phyloP scores from a whole-genome alignment of 345 rosid species.

The Camelina laxa region DNA sequence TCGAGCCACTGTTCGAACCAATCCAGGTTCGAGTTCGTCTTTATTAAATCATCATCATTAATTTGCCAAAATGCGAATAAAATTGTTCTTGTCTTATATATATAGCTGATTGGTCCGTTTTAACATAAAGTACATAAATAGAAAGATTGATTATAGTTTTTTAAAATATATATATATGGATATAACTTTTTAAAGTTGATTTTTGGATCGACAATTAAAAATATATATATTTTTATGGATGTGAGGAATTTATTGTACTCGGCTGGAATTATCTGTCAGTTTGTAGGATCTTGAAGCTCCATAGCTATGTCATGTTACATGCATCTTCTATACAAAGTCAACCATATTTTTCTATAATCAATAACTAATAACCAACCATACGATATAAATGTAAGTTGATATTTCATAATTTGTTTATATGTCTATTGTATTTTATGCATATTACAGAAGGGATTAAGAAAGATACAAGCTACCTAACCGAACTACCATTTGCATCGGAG shows the following conservation, averaged over 20 bases:
- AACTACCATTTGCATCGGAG: conserved; percentile 58
- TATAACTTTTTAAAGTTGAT: conserved; percentile 34
- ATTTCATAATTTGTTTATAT: neutral
- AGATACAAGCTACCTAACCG: conserved; percentile 63
- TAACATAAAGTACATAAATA: conserved; percentile 4
- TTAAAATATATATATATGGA: neutral
- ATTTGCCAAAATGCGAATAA: conserved; percentile 1
- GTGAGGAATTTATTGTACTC: conserved; percentile 43
- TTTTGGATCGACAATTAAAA: conserved; percentile 35
- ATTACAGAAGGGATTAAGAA: conserved; percentile 50
- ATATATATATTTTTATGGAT: conserved; percentile 13
- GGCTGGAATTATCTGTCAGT: conserved; percentile 47
- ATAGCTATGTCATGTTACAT: conserved; percentile 42
- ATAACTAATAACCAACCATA: conserved; percentile 31
- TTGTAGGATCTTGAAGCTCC: conserved; percentile 42
- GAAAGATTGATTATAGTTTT: conserved; percentile 2
- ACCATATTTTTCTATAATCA: conserved; percentile 32
- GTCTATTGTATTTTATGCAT: neutral
- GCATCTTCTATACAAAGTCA: conserved; percentile 38
- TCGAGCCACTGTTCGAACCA: conserved; percentile 54
- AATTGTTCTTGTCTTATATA: neutral
- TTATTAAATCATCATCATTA: neutral
- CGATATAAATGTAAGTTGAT: conserved; percentile 25
- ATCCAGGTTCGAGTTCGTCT: conserved; percentile 40
- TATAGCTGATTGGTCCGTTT: conserved; percentile 21